phyloP scores from a whole-genome alignment of 2,329 filamentous ascomycete genomes.

The Lasiodiplodia sp. region DNA sequence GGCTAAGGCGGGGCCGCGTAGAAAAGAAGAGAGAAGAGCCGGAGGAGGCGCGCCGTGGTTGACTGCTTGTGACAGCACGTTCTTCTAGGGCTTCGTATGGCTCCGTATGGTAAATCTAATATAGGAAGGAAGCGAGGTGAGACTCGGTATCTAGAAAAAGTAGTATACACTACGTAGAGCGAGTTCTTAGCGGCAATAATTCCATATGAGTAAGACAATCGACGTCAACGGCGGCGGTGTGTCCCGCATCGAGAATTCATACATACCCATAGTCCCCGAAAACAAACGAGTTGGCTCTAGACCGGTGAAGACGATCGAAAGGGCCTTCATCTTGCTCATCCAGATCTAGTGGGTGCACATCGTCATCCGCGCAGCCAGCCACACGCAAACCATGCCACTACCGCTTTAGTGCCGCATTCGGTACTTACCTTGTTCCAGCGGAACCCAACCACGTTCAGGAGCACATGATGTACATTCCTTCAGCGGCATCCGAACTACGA shows the following conservation, averaged over 20 bases:
- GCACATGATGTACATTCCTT: neutral
- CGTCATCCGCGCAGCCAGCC: neutral
- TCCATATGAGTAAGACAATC: neutral
- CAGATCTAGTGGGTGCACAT: neutral
- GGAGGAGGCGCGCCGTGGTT: too few species aligned
- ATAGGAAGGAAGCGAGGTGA: too few species aligned
- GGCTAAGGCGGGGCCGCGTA: too few species aligned
- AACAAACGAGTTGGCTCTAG: neutral
- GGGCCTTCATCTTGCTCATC: neutral
- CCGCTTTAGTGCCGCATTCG: neutral
- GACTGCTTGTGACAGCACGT: too few species aligned
- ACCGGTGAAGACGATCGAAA: neutral
- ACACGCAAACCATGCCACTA: neutral
- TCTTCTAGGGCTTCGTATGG: too few species aligned
- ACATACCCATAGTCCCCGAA: neutral
- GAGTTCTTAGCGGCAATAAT: too few species aligned
- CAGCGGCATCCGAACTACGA: neutral
- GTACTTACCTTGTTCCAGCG: neutral
- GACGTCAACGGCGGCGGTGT: neutral
- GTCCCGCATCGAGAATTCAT: neutral
- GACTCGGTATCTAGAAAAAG: too few species aligned
- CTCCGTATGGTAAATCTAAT: too few species aligned
- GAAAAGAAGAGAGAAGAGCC: too few species aligned
- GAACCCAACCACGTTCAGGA: neutral
- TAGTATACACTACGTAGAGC: too few species aligned